Evolutionary conservation across 2,329 filamentous ascomycete genomes (phyloP), one percentile per base, ranked within the genome.

Genomic region (Sporothrix phasma): DNA sequence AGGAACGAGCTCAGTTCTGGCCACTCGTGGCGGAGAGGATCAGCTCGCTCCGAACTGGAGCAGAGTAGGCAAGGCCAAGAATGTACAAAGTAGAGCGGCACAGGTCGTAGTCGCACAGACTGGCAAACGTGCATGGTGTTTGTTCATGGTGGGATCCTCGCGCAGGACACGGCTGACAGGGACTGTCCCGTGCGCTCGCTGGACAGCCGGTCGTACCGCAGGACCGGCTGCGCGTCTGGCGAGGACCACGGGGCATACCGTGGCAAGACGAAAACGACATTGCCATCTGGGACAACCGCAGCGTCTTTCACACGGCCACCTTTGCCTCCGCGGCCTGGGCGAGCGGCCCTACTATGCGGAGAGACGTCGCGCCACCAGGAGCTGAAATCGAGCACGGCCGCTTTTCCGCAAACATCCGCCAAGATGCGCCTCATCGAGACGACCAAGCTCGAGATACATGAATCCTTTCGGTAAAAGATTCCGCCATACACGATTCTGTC

Each of bases 121-220:
- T 85, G 75, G 5, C 84, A 78, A 67, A 86, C 86, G 69, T 85
- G 81, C 81, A 87, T 85, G 61, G 79, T 78, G 63, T 80, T 80
- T 78, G 63, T 80, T 80, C 69, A 84, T 84, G 51, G 77, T 79
- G 0, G 84, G 84, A 64, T 86, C 85, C 51, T 88, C 85, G 1
- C 85, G 80, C 7, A 80, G 69, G 8, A 79, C 72, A 0, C 86
- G 76, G 68, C 86, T 87, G 45, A 87, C 82, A 2, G 87, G 78
- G 64, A 88, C 86, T 24, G 75, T 76, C 64, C 85, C 81, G 67
- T 87, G 17, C 72, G 79, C 51, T 85, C 81, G 3, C 70, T 81
- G 70, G 87, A 88, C 85, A 88, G 0, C 81, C 79, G 1, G 80
- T 78, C 29, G 76, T 77, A 3, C 81, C 78, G 2, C 78, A 76